These are phyloP conservation scores for Carex myosuroides DNA, from an alignment of 176 grass and related monocot species.

Conservation along the genomic window DNA sequence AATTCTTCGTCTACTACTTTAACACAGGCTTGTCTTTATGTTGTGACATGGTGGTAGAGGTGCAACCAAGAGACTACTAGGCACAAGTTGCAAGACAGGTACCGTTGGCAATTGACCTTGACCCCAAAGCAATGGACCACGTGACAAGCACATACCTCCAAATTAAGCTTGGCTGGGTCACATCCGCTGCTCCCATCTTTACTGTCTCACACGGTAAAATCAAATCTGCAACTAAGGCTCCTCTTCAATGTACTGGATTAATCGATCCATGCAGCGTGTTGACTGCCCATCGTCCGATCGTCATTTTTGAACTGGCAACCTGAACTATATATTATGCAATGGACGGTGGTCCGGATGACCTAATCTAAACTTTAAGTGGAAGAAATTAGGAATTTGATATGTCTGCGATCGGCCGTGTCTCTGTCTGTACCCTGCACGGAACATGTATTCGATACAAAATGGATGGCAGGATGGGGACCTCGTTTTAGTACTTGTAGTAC, in stretches of 20 bases:
- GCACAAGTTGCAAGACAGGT: background rate
- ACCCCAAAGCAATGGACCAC: background rate
- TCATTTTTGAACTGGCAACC: background rate
- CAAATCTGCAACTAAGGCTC: too few species aligned
- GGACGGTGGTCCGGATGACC: background rate
- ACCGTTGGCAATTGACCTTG: background rate
- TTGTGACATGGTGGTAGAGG: background rate
- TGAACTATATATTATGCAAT: background rate
- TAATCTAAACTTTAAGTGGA: background rate
- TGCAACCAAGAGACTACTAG: background rate
- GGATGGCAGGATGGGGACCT: background rate
- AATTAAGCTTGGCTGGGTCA: background rate
- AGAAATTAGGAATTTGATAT: background rate
- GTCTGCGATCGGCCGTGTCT: background rate
- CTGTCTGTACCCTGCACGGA: background rate
- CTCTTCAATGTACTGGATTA: background rate
- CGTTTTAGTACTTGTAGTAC: background rate
- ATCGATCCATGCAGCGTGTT: background rate
- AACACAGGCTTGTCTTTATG: background rate
- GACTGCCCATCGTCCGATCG: background rate
- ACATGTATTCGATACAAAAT: background rate
- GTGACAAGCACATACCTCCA: background rate
- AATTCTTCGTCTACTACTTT: background rate
- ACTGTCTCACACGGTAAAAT: background rate
- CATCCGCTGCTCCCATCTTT: background rate